Base-by-base conservation (phyloP, 768 basidiomycete species). In the Tylopilus balloui region DNA sequence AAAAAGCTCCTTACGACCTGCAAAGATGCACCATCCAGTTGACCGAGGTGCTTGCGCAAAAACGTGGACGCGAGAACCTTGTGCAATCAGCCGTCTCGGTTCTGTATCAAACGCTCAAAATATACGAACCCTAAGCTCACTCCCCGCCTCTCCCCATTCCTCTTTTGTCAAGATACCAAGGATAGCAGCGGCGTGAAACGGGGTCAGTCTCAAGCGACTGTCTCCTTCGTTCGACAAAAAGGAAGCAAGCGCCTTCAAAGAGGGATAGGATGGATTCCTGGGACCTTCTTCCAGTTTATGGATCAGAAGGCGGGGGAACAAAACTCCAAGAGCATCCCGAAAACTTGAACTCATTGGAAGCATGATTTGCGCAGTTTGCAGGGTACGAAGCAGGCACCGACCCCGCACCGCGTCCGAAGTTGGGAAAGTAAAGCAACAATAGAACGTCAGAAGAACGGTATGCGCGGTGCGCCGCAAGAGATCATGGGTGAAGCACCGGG, bases 401-500 rank as follows among this genome's bases (percentile, higher is more conserved):
- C 64, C 66, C 38, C 78, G 72, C 19, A 62, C 62, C 12, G 49
- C 50, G 1, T 66, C 52, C 2, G 71, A 55, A 3, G 69, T 65
- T 9, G 59, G 52, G 52, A 72, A 76, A 28, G 63, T 64, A 25
- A 74, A 56, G 49, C 74, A 74, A 50, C 64, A 73, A 42, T 78
- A 66, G 51, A 80, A 74, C 20, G 73, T 64, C 27, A 66, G 62
- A 27, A 70, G 62, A 24, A 72, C 57, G 14, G 74, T 60, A 29
- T 74, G 73, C 13, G 72, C 65, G 11, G 73, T 62, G 27, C 65
- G 69, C 28, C 74, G 76, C 39, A 71, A 55, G 36, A 80, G 55
- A 55, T 84, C 79, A 14, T 64, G 58, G 9, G 82, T 68, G 42
- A 80, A 78, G 68, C 75, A 77, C 28, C 75, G 72, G 12, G 71